These are phyloP conservation scores for Kondoa subrosea DNA, from an alignment of 768 basidiomycete species.

Conservation along the genomic window DNA sequence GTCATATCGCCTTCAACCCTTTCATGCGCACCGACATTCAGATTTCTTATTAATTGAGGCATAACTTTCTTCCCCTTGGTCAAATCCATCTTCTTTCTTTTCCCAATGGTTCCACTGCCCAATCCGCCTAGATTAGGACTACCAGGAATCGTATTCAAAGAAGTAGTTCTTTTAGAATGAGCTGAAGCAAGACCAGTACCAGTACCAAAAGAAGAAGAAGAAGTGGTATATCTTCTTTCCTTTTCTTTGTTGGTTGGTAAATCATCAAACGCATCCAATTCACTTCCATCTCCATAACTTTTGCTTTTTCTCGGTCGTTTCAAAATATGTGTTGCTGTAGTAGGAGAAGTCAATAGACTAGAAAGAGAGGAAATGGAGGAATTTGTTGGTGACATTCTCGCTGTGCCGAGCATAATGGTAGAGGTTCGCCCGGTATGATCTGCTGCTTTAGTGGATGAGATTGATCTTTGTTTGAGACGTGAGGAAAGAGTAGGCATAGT, in stretches of 20 bases:
- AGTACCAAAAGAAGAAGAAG: neutral
- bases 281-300: conserved; percentile 35
- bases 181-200: too few relatives aligned
- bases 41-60: conserved; percentile 72
- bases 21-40: conserved; percentile 29
- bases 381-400: neutral
- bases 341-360: neutral
- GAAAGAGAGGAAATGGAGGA: neutral
- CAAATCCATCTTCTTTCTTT: neutral
- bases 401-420: neutral
- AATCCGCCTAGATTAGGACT: neutral
- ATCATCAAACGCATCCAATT: conserved; percentile 37
- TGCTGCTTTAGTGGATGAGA: neutral
- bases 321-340: neutral
- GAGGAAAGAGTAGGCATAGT: conserved; percentile 18
- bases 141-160: neutral
- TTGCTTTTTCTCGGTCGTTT: conserved; percentile 20
- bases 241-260: conserved; percentile 30
- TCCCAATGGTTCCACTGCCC: neutral
- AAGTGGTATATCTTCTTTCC: conserved; percentile 16
- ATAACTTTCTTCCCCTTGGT: conserved; percentile 38
- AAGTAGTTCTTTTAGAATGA: neutral
- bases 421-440: conserved; percentile 6
- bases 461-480: neutral
- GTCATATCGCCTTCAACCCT: conserved; percentile 89